Conservation (phyloP, 345 rosid species). For the Hypericum perforatum region DNA sequence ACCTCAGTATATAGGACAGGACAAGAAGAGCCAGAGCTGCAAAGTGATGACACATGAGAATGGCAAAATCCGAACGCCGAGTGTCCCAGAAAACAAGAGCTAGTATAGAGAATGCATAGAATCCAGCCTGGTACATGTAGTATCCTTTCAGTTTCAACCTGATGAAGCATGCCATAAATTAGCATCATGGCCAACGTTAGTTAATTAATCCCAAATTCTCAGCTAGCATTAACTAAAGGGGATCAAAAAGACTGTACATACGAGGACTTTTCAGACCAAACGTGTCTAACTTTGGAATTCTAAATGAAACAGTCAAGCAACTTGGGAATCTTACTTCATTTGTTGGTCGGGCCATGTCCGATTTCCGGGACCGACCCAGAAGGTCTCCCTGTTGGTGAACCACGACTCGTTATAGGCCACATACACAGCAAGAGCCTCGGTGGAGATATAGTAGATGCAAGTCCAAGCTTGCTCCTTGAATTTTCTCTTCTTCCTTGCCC, state of each 20-base stretch:
- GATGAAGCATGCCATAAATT: constrained; percentile 10
- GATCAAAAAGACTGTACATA: no score
- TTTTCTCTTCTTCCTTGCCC: constrained; percentile 50
- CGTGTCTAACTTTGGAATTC: no score
- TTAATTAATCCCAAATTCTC: no score
- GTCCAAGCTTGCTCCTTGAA: constrained; percentile 99
- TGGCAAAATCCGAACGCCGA: constrained; percentile 95
- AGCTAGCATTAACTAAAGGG: no score
- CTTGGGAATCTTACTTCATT: constrained; percentile 44
- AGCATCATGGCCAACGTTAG: constrained; percentile 6
- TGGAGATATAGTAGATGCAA: constrained; percentile 70
- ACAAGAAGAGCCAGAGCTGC: constrained; percentile 67
- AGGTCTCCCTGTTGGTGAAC: constrained; percentile 65
- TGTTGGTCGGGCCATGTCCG: constrained; percentile 93
- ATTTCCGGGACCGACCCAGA: constrained; percentile 92
- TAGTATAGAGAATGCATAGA: constrained; percentile 88
- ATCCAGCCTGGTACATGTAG: constrained; percentile 91
- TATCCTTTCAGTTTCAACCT: constrained; percentile 82
- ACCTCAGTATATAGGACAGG: constrained; percentile 80
- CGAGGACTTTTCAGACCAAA: no score
- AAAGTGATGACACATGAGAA: constrained; percentile 94
- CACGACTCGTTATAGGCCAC: constrained; percentile 80
- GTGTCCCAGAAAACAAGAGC: constrained; percentile 99
- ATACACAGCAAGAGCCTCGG: constrained; percentile 63
- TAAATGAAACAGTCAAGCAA: no score